phyloP scores from a whole-genome alignment of 768 basidiomycete species.

The Amyloporia xantha region DNA sequence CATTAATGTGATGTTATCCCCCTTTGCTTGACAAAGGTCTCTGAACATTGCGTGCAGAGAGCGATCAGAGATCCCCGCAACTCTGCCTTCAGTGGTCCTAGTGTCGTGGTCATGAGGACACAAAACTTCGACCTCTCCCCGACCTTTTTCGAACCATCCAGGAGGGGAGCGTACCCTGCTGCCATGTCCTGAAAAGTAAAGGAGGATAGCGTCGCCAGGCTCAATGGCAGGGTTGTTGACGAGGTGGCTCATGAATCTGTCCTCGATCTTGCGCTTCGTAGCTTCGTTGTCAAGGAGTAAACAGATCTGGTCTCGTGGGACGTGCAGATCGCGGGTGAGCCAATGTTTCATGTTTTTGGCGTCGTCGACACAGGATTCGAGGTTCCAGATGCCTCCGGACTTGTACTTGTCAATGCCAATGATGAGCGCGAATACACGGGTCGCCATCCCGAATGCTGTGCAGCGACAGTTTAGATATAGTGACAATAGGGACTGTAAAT shows the following conservation, averaged over 20 bases:
- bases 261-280: slow-evolving; percentile 55
- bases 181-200: slow-evolving; percentile 75
- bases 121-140: slow-evolving; percentile 46
- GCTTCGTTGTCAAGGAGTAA: slow-evolving; percentile 52
- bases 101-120: slow-evolving; percentile 65
- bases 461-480: background rate
- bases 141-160: slow-evolving; percentile 48
- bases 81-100: slow-evolving; percentile 36
- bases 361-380: slow-evolving; percentile 60
- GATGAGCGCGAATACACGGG: slow-evolving; percentile 56
- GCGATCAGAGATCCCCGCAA: slow-evolving; percentile 62
- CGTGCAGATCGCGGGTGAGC: slow-evolving; percentile 48
- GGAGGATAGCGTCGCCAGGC: slow-evolving; percentile 54
- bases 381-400: slow-evolving; percentile 53
- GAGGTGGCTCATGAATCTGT: slow-evolving; percentile 53
- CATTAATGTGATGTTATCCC: slow-evolving; percentile 64
- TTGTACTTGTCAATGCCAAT: slow-evolving; percentile 68
- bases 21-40: slow-evolving; percentile 50
- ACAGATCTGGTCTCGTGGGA: slow-evolving; percentile 52
- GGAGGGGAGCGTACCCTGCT: slow-evolving; percentile 49
- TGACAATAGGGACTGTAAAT: background rate
- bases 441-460: slow-evolving; percentile 27
- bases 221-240: slow-evolving; percentile 55
- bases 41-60: slow-evolving; percentile 56
- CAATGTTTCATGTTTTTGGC: slow-evolving; percentile 52